phyloP scores from a whole-genome alignment of 202 grass and related monocot genomes.

The Carex sylvatica region DNA sequence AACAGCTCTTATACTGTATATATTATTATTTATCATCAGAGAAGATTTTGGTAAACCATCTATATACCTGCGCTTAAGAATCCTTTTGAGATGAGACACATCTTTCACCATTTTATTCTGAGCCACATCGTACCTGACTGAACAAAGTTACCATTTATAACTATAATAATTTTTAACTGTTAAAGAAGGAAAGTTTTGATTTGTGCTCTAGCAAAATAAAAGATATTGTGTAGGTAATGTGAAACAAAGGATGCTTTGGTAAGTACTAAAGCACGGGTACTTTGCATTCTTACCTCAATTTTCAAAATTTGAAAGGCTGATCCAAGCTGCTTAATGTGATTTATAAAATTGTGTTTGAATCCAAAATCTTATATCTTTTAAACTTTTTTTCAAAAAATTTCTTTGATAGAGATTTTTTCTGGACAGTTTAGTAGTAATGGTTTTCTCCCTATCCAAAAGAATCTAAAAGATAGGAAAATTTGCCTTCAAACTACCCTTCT shows the following conservation, averaged over 20 bases:
- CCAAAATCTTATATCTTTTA: background rate
- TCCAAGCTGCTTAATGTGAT: background rate
- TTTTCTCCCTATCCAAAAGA: background rate
- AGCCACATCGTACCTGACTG: constrained; percentile 81
- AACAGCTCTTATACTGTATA: background rate
- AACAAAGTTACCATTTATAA: constrained; percentile 22
- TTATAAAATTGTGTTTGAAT: background rate
- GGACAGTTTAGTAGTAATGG: background rate
- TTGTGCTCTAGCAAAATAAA: background rate
- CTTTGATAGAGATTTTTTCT: background rate
- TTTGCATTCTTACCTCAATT: background rate
- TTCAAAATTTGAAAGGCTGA: background rate
- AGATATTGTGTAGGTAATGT: background rate
- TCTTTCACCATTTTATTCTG: constrained; percentile 61
- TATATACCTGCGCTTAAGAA: constrained; percentile 81
- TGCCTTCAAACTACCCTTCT: background rate
- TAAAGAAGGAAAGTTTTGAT: background rate
- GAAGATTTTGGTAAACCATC: background rate
- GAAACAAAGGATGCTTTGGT: background rate
- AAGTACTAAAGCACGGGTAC: background rate
- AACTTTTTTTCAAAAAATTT: background rate
- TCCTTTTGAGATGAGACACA: constrained; percentile 62
- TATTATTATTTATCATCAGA: background rate
- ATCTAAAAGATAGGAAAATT: background rate
- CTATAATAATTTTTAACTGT: constrained; percentile 1